Base-by-base conservation (phyloP, 2,329 filamentous ascomycete species). In the Drechslera avenae region DNA sequence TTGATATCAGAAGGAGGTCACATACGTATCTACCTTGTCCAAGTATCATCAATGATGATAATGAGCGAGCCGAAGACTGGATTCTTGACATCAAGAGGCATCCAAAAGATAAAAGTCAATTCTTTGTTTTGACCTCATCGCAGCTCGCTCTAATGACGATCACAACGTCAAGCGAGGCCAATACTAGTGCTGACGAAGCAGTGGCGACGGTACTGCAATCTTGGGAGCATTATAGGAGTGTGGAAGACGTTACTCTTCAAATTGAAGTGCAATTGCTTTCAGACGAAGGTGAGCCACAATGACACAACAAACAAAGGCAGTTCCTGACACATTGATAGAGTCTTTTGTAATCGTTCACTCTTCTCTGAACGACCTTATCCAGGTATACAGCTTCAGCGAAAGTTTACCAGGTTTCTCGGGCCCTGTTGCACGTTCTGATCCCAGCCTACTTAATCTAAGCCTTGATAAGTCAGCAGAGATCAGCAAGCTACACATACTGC, bases 51-150 rank as follows among this genome's bases (percentile, higher is more conserved):
- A 48, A 68, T 1, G 21, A 23, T n/a, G 21, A 39, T n/a, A n/a
- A n/a, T n/a, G n/a, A 54, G 5, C 62, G 59, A 7, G 66, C 67
- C 0, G 33, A 60, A 3, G 65, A 76, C 50, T 79, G 80, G 79
- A 81, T 90, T 39, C 66, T 90, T 50, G 82, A 88, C 61, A 63
- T 86, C 1, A 77, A 78, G 55, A 60, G 70, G 7, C 82, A 81
- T 50, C 78, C 79, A 1, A 62, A 69, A 2, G 73, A 79, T 45
- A 71, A 75, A 4, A 73, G 76, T 19, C 78, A 83, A n/a, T 61
- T 85, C 1, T 82, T 86, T 49, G 72, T 89, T 8, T 72, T 89
- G 36, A 89, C 85, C 1, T 79, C 78, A 10, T 75, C 75, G 0
- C 74, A 74, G 21, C 47, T 88, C 0, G 73, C 80, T 28, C 77